Conservation (phyloP, 257 asterid species). For the Solanum chmielewskii region DNA sequence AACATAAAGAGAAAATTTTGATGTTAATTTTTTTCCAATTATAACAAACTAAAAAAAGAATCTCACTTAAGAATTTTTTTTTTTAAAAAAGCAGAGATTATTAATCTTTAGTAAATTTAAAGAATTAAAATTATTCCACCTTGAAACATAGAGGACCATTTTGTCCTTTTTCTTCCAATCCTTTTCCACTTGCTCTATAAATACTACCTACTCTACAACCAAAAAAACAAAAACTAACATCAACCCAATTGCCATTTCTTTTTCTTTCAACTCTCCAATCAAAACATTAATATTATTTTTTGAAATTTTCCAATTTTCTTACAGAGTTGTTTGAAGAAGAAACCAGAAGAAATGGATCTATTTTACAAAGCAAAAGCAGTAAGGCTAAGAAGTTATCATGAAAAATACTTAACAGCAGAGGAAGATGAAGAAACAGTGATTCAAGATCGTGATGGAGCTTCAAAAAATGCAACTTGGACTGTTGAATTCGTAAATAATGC, state of each 20-base stretch:
- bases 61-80: no score
- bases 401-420: conserved; percentile 53
- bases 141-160: background rate
- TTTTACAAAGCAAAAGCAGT: conserved; percentile 54
- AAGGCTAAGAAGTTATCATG: conserved; percentile 48
- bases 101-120: no score
- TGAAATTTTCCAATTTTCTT: background rate
- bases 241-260: background rate
- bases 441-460: conserved; percentile 45
- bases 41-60: no score
- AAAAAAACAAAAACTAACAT: background rate
- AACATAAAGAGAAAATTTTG: no score
- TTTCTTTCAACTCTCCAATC: background rate
- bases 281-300: background rate
- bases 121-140: no score
- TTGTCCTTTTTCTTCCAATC: background rate
- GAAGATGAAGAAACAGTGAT: conserved; percentile 59
- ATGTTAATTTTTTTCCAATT: no score
- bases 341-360: conserved; percentile 54
- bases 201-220: background rate
- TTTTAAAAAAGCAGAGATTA: no score
- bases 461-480: conserved; percentile 45
- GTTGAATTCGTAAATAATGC: conserved; percentile 38
- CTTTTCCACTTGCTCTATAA: background rate
- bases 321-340: background rate